A percentile compares a stretch with the other conserved stretches of the same genome.
Conservation (phyloP, 768 basidiomycete genomes). For the Coprinellus aureogranulatus region DNA sequence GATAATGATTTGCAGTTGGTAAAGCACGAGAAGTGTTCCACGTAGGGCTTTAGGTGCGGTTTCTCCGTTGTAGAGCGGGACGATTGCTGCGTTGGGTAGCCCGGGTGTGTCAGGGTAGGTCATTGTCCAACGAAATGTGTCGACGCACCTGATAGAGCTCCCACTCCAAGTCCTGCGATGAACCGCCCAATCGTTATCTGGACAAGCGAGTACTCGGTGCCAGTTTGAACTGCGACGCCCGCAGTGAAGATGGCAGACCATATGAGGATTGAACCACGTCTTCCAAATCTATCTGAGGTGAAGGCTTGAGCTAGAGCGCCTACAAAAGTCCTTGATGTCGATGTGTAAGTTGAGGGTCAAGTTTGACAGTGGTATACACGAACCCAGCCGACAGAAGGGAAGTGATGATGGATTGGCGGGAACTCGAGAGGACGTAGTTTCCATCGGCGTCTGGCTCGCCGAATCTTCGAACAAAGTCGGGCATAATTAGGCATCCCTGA, state of each 20-base stretch:
- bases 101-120: background rate
- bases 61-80: conserved; percentile 76
- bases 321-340: background rate
- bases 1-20: conserved; percentile 74
- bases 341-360: background rate
- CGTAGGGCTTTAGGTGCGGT: conserved; percentile 73
- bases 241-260: conserved; percentile 74
- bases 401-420: conserved; percentile 74
- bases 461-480: conserved; percentile 69
- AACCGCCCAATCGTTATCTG: conserved; percentile 76
- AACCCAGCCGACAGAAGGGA: conserved; percentile 75
- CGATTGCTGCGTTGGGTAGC: conserved; percentile 36
- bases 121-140: conserved; percentile 7
- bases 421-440: conserved; percentile 49
- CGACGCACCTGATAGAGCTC: conserved; percentile 63
- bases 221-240: conserved; percentile 70
- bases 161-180: conserved; percentile 75
- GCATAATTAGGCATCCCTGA: conserved; percentile 82
- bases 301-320: conserved; percentile 71
- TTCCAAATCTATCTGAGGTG: conserved; percentile 70
- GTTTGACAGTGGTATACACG: conserved; percentile 12
- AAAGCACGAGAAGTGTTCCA: conserved; percentile 68
- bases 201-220: conserved; percentile 53
- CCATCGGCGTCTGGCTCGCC: conserved; percentile 52
- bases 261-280: conserved; percentile 69